Evolutionary conservation across 2,329 filamentous ascomycete species (phyloP), one percentile per base, ranked within the genome.

Genomic region (Beauveria sp.): DNA sequence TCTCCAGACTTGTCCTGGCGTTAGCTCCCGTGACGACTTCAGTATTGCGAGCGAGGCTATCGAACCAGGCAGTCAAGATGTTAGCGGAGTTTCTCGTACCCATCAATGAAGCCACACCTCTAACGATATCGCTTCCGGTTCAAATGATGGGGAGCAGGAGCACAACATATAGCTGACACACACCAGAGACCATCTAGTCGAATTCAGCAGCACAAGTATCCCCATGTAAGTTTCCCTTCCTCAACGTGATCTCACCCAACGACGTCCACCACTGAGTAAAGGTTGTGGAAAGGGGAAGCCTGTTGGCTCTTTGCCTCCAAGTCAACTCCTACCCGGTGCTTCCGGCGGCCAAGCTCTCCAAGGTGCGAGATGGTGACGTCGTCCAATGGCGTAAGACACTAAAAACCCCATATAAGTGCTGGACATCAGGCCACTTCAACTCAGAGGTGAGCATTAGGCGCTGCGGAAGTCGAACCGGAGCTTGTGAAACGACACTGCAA

Each of bases 391-490:
- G 65, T 18, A 49, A 58, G 20, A 42, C 64, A 14, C 66, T 61
- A 1, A 42, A 47, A 1, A 42, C 51, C 9, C 47, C 9, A 63
- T 66, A 2, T 46, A 62, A 8, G 56, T 58, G 10, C 64, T 61
- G n/a, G 59, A 60, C 30, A 24, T 62, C 55, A 70, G 1, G 70
- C 60, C 67, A 12, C 38, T 62, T 28, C 63, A 63, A 55, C 60
- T 70, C 12, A 10, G 65, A 16, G 54, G 54, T 4, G 61, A 56
- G 51, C 55, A 67, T 57, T 72, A 78, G 58, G 67, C 78, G 49
- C 70, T 77, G 2, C 14, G 77, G 76, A 69, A 72, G n/a, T 74
- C 75, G 68, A 38, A 38, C 34, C 12, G 16, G 5, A 38, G 14
- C 34, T 38, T 38, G 34, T 38, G 14, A 38, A 38, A 38, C 34